Evolutionary conservation across 805 yeast genomes (phyloP).

Genomic region (Lipomyces yamanashiensis): DNA sequence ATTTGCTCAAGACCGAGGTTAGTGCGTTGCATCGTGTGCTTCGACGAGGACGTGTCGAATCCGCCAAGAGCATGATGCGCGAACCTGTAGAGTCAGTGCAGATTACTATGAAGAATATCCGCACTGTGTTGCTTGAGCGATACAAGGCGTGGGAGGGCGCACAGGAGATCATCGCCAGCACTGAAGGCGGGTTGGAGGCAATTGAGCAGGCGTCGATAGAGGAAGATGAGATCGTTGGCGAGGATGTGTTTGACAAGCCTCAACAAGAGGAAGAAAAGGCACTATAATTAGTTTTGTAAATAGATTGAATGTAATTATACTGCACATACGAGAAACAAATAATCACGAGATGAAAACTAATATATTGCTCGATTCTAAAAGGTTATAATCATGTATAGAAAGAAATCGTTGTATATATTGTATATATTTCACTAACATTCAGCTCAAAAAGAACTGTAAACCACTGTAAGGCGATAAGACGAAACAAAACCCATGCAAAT

Average conservation of each 20-base stretch:
- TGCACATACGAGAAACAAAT: no score
- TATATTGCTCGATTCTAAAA: no score
- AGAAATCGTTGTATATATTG: no score
- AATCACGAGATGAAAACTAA: no score
- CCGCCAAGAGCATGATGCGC: slow-evolving; percentile 48
- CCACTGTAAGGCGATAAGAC: no score
- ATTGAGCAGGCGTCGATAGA: neutral
- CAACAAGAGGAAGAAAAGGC: neutral
- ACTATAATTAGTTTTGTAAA: neutral
- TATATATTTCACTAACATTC: no score
- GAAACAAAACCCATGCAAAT: no score
- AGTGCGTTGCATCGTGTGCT: slow-evolving; percentile 55
- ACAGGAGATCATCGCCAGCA: slow-evolving; percentile 1
- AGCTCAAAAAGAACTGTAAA: no score
- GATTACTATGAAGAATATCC: slow-evolving; percentile 65
- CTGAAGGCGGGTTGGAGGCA: slow-evolving; percentile 1
- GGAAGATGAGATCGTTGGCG: neutral
- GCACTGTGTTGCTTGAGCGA: slow-evolving; percentile 86
- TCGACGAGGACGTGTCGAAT: slow-evolving; percentile 40
- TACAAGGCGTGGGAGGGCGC: slow-evolving; percentile 70
- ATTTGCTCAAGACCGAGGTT: slow-evolving; percentile 74
- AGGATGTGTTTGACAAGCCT: neutral
- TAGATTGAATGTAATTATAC: neutral
- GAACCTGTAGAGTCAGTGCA: slow-evolving; percentile 13
- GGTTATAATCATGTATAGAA: no score